Percentiles rank a stretch among this genome's conserved stretches.
Conservation (phyloP, 75 land plant genomes). For the Selaginella tamariscina region DNA sequence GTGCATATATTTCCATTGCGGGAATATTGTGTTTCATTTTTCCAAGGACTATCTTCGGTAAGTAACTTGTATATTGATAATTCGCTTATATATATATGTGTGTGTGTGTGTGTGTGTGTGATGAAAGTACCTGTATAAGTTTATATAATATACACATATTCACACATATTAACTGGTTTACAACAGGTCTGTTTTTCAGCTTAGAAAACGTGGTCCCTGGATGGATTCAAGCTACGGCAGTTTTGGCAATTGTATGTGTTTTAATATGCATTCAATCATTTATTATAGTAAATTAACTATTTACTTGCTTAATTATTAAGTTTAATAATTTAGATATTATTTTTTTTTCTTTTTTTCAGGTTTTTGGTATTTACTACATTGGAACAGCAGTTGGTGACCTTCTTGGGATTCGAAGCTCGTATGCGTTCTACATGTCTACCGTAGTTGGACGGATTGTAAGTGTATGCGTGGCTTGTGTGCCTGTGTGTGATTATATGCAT, state of each 20-base stretch:
- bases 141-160: no score
- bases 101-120: no score
- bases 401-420: conserved; percentile 22
- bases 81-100: no score
- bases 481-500: neutral
- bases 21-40: neutral
- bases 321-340: no score
- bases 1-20: neutral
- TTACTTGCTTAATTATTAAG: no score
- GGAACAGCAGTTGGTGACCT: conserved; percentile 32
- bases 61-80: neutral
- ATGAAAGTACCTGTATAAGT: neutral
- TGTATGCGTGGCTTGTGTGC: neutral
- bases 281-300: no score
- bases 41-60: neutral
- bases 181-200: neutral
- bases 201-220: neutral
- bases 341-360: conserved; percentile 26
- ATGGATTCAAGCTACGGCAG: neutral
- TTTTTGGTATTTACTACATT: conserved; percentile 34
- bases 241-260: neutral
- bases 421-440: conserved; percentile 30
- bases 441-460: conserved; percentile 33
- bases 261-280: no score
- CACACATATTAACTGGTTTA: no score